Percentiles rank a stretch among this genome's conserved stretches.
These are phyloP conservation scores for Phytophthora colocasiae DNA, from an alignment of 352 stramenopile species.

Conservation along the genomic window DNA sequence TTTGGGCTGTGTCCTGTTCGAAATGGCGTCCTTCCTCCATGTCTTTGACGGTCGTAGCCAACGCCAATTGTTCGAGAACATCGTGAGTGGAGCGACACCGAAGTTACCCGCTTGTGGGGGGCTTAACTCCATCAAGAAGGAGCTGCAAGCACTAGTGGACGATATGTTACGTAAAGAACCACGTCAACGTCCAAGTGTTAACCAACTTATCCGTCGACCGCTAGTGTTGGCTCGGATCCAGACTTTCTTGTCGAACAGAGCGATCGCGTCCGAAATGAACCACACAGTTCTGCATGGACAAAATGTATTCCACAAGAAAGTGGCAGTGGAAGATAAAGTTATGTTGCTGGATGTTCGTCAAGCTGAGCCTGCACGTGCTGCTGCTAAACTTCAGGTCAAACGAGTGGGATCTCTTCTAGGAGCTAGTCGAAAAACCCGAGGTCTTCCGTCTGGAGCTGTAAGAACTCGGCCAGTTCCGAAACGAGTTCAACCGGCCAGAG, in stretches of 20 bases:
- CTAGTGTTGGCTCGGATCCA: constrained; percentile 74
- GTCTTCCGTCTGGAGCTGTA: constrained; percentile 14
- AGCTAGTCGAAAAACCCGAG: constrained; percentile 29
- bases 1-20: constrained; percentile 94
- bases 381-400: constrained; percentile 4
- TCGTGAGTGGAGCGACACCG: constrained; percentile 41
- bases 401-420: constrained; percentile 22
- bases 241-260: constrained; percentile 62
- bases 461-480: constrained; percentile 19
- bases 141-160: constrained; percentile 46
- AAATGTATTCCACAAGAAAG: constrained; percentile 64
- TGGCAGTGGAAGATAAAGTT: constrained; percentile 5
- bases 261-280: constrained; percentile 61
- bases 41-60: constrained; percentile 90
- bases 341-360: constrained; percentile 7
- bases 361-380: constrained; percentile 11
- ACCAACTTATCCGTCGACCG: constrained; percentile 60
- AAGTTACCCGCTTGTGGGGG: constrained; percentile 17
- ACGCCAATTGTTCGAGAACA: constrained; percentile 82
- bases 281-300: constrained; percentile 81
- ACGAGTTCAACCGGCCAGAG: constrained; percentile 17
- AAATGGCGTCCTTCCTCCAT: constrained; percentile 89
- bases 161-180: constrained; percentile 74
- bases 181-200: constrained; percentile 68
- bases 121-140: constrained; percentile 21